Evolutionary conservation across 192 early-diverging fungal species (phyloP).

Genomic region (Phlyctochytrium planicorne): DNA sequence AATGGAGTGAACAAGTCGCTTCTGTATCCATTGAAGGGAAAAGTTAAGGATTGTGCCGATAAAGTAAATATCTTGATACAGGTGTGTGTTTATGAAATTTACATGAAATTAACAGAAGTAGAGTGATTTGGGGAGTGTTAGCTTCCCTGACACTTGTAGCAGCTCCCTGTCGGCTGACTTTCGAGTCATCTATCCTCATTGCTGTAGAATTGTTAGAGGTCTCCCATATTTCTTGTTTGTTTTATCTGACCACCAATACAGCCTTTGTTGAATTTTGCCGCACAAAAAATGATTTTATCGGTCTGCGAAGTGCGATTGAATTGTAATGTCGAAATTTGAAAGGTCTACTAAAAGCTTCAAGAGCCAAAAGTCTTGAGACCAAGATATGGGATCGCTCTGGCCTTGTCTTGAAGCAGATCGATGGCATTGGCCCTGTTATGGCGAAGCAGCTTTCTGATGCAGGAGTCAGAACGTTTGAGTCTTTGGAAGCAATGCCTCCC

Average conservation of each 20-base stretch:
- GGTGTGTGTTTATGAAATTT: constrained; percentile 27
- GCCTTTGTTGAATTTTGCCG: constrained; percentile 34
- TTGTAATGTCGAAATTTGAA: constrained; percentile 30
- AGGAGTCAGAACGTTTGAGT: constrained; percentile 43
- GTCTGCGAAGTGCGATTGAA: constrained; percentile 28
- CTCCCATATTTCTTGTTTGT: background rate
- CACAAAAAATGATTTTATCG: constrained; percentile 27
- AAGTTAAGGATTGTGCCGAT: constrained; percentile 33
- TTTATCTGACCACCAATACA: constrained; percentile 11
- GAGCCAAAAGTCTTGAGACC: constrained; percentile 41
- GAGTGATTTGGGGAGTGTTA: constrained; percentile 36
- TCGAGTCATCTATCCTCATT: constrained; percentile 26
- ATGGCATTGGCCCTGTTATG: constrained; percentile 54
- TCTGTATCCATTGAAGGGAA: constrained; percentile 39
- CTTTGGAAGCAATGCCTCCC: constrained; percentile 33
- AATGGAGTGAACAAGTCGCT: constrained; percentile 44
- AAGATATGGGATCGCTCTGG: constrained; percentile 47
- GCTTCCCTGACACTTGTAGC: constrained; percentile 28
- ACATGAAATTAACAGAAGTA: background rate
- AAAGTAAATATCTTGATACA: constrained; percentile 58
- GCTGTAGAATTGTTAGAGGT: constrained; percentile 31
- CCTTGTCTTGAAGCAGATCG: constrained; percentile 55
- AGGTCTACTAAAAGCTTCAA: constrained; percentile 14
- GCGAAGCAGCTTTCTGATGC: constrained; percentile 45
- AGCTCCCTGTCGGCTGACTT: constrained; percentile 21